phyloP scores from a whole-genome alignment of 495 filamentous ascomycete genomes.

The Aspergillus haitiensis region DNA sequence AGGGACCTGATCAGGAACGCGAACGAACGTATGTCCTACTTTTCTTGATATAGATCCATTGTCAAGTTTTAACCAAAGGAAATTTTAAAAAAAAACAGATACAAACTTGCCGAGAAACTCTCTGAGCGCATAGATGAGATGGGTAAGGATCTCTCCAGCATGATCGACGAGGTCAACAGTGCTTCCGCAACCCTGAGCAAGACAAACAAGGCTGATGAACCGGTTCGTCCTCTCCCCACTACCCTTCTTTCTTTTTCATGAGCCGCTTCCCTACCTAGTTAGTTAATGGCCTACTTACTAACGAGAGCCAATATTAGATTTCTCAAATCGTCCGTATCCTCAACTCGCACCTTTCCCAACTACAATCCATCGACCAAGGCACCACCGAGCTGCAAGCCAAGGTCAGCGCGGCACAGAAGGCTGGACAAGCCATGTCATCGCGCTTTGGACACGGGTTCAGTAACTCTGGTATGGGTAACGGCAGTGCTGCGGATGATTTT shows the following conservation, averaged over 20 bases:
- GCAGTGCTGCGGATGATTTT: slow-evolving; percentile 72
- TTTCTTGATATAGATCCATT: slow-evolving; percentile 1
- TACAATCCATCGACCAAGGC: slow-evolving; percentile 88
- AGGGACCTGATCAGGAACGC: slow-evolving; percentile 89
- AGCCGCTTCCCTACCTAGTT: not conserved
- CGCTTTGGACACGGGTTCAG: slow-evolving; percentile 60
- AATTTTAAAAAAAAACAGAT: slow-evolving; percentile 41
- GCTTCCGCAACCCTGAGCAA: slow-evolving; percentile 81
- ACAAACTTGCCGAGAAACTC: slow-evolving; percentile 87
- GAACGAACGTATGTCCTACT: slow-evolving; percentile 69
- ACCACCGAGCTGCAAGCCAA: slow-evolving; percentile 76
- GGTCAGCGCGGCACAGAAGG: slow-evolving; percentile 75
- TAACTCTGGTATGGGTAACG: slow-evolving; percentile 56
- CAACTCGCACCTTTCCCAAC: slow-evolving; percentile 82
- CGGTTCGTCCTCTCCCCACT: slow-evolving; percentile 58
- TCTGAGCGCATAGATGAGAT: slow-evolving; percentile 84
- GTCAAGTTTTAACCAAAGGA: not conserved
- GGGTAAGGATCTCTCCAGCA: slow-evolving; percentile 84
- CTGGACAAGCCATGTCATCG: slow-evolving; percentile 64
- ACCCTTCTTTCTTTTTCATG: not conserved
- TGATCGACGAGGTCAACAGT: slow-evolving; percentile 97
- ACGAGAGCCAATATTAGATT: slow-evolving; percentile 53
- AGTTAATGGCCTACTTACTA: not conserved
- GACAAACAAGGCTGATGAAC: slow-evolving; percentile 85
- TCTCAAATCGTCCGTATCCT: slow-evolving; percentile 91